These are phyloP conservation scores for Lichtheimia ornata DNA, from an alignment of 371 early-diverging fungal species.

Conservation along the genomic window DNA sequence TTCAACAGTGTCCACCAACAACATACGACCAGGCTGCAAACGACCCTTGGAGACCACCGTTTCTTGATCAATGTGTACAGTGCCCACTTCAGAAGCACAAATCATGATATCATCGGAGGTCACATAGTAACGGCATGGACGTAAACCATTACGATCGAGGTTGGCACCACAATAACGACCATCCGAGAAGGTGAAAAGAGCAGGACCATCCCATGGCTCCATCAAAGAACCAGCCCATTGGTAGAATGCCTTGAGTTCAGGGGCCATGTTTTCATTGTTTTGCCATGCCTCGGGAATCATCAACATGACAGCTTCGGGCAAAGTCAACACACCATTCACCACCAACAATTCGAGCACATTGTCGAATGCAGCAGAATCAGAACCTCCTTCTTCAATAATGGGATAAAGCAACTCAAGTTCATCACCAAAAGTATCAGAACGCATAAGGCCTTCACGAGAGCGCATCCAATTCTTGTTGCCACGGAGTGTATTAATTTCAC, in stretches of 20 bases:
- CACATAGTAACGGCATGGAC: constrained; percentile 95
- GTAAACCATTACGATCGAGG: constrained; percentile 94
- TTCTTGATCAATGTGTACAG: constrained; percentile 81
- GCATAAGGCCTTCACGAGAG: constrained; percentile 93
- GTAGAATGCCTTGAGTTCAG: constrained; percentile 90
- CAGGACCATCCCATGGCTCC: constrained; percentile 99
- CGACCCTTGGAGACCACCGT: constrained; percentile 88
- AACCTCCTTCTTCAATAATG: constrained; percentile 95
- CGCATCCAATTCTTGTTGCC: constrained; percentile 99
- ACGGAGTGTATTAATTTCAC: constrained; percentile 96
- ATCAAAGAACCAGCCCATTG: constrained; percentile 95
- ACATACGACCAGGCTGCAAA: constrained; percentile 94
- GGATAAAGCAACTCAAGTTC: constrained; percentile 87
- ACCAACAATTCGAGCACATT: constrained; percentile 93
- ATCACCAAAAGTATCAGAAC: constrained; percentile 75
- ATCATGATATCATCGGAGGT: constrained; percentile 93
- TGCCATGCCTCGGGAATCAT: constrained; percentile 99
- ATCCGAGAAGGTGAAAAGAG: constrained; percentile 94
- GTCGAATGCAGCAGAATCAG: constrained; percentile 96
- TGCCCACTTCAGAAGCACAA: constrained; percentile 96
- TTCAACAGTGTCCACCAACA: constrained; percentile 94
- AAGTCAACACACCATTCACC: constrained; percentile 84
- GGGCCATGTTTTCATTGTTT: constrained; percentile 80
- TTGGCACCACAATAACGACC: constrained; percentile 95
- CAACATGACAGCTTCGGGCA: constrained; percentile 96